Conservation (phyloP, 129 eudicot genomes). For the Pseudognaphalium luteoalbum region DNA sequence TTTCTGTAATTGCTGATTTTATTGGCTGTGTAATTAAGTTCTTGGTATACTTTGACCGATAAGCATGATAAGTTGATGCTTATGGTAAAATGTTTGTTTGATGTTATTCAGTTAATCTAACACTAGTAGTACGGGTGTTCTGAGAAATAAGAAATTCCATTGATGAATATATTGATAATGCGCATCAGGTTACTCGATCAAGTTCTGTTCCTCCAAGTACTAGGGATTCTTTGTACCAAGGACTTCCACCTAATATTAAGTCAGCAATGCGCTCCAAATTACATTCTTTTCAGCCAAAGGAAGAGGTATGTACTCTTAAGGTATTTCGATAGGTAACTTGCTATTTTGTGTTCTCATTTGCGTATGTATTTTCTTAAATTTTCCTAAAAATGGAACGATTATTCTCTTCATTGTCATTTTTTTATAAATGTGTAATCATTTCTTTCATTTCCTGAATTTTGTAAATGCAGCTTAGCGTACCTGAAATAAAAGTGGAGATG, state of each 20-base stretch:
- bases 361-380: background rate
- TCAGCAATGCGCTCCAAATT: slow-evolving; percentile 74
- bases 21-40: slow-evolving; percentile 3
- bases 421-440: background rate
- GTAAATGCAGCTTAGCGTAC: slow-evolving; percentile 66
- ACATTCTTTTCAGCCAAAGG: slow-evolving; percentile 66
- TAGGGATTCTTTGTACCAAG: slow-evolving; percentile 89
- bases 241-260: slow-evolving; percentile 86
- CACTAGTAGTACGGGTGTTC: slow-evolving; percentile 7
- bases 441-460: slow-evolving; percentile 9
- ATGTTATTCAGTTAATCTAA: background rate
- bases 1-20: slow-evolving; percentile 9
- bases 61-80: background rate
- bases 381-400: background rate
- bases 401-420: background rate
- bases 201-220: slow-evolving; percentile 91
- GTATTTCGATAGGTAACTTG: background rate
- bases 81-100: background rate
- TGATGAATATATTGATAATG: background rate
- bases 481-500: slow-evolving; percentile 95
- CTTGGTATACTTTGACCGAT: background rate
- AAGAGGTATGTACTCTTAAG: slow-evolving; percentile 56
- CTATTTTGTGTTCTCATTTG: background rate
- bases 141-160: background rate
- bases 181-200: slow-evolving; percentile 76